These are phyloP conservation scores for Prunus yedoensis DNA, from an alignment of 331 rosid genomes.

Conservation along the genomic window DNA sequence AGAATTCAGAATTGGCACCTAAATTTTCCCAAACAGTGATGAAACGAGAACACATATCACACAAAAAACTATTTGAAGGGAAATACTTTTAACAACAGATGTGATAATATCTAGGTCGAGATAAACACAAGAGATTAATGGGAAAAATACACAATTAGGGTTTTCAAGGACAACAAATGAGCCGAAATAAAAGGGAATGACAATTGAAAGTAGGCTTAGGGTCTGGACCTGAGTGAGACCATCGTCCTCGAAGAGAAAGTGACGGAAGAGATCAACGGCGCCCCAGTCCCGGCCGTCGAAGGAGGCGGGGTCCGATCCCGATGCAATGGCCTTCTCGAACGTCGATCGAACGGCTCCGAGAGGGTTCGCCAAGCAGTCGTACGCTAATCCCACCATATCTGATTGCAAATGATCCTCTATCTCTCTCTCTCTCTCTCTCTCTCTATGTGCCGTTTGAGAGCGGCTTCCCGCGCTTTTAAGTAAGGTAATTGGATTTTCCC, in stretches of 20 bases:
- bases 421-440: conserved; percentile 16
- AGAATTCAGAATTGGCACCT: conserved; percentile 75
- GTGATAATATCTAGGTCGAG: not conserved
- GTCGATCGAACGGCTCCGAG: conserved; percentile 84
- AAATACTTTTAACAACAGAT: not conserved
- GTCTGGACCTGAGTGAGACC: conserved; percentile 57
- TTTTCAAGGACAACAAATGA: not conserved
- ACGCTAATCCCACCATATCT: conserved; percentile 74
- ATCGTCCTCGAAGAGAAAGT: conserved; percentile 59
- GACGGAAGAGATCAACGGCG: conserved; percentile 57
- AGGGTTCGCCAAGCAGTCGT: conserved; percentile 80
- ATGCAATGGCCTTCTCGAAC: conserved; percentile 58
- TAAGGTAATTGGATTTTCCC: conserved; percentile 42
- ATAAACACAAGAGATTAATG: not conserved
- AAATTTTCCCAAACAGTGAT: not conserved
- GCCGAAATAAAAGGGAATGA: not conserved
- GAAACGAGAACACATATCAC: not conserved
- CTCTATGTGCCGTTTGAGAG: not conserved
- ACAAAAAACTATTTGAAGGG: not conserved
- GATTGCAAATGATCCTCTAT: not conserved
- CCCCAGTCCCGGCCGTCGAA: conserved; percentile 80
- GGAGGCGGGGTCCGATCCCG: conserved; percentile 58
- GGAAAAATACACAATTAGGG: not conserved
- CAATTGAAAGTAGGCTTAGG: not conserved
- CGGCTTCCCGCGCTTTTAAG: conserved; percentile 17